phyloP scores from a whole-genome alignment of 495 filamentous ascomycete species.

The Penicillium turbatum region DNA sequence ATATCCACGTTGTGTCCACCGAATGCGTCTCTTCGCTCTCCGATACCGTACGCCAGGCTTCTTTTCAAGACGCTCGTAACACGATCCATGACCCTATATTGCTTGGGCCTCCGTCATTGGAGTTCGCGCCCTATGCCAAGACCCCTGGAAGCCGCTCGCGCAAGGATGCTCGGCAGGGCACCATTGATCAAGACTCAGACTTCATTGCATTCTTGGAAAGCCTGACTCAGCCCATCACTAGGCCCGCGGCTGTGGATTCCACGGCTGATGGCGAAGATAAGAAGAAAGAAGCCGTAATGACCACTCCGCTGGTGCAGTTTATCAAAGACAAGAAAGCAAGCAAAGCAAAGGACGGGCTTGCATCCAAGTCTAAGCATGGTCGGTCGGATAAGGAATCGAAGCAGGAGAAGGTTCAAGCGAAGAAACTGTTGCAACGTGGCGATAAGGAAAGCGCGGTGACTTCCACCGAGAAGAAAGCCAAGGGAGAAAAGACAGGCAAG shows the following conservation, averaged over 20 bases:
- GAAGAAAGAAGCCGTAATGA: slow-evolving; percentile 65
- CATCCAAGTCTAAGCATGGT: slow-evolving; percentile 55
- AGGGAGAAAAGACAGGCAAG: slow-evolving; percentile 59
- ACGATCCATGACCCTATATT: slow-evolving; percentile 63
- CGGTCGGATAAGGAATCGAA: slow-evolving; percentile 58
- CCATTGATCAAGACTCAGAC: slow-evolving; percentile 91
- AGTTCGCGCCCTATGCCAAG: slow-evolving; percentile 79
- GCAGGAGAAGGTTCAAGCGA: slow-evolving; percentile 51
- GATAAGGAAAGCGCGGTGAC: slow-evolving; percentile 43
- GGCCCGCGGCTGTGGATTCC: slow-evolving; percentile 45
- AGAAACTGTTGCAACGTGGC: slow-evolving; percentile 40
- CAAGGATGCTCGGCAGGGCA: slow-evolving; percentile 81
- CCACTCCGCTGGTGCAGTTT: slow-evolving; percentile 86
- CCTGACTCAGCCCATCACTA: slow-evolving; percentile 70
- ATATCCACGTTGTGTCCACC: slow-evolving; percentile 65
- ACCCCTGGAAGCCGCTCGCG: slow-evolving; percentile 65
- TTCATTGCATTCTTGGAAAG: slow-evolving; percentile 90
- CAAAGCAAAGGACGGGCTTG: slow-evolving; percentile 66
- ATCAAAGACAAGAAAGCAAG: slow-evolving; percentile 85
- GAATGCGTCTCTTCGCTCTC: slow-evolving; percentile 57
- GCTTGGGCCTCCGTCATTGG: slow-evolving; percentile 68
- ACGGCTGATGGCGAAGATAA: slow-evolving; percentile 45
- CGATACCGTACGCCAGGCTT: slow-evolving; percentile 58
- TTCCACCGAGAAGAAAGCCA: slow-evolving; percentile 46
- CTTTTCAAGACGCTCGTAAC: slow-evolving; percentile 71